Evolutionary conservation across 768 basidiomycete species (phyloP).

Genomic region (Suillus decipiens): DNA sequence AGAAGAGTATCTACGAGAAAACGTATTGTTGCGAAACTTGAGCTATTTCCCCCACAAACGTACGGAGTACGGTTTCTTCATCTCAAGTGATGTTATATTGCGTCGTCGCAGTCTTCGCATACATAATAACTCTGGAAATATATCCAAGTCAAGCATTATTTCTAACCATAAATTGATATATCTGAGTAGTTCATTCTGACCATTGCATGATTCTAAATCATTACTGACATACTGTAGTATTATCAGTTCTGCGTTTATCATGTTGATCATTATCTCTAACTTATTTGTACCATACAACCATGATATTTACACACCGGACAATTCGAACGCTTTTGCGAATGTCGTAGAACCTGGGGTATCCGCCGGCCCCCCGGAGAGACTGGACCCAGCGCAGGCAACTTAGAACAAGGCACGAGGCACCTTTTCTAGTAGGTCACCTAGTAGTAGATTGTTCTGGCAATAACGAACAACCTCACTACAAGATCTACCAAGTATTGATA

Average conservation of each 20-base stretch:
- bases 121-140: not conserved
- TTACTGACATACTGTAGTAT: not conserved
- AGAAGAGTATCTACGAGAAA: not conserved
- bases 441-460: not conserved
- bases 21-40: slow-evolving; percentile 1
- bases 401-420: not conserved
- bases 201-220: not conserved
- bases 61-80: not conserved
- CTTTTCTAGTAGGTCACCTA: not conserved
- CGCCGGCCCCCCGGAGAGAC: not conserved
- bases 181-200: too few relatives aligned
- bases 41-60: not conserved
- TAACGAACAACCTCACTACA: not conserved
- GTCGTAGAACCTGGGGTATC: too few relatives aligned
- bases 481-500: not conserved
- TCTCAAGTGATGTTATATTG: slow-evolving; percentile 2
- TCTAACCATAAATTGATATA: not conserved
- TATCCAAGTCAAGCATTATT: not conserved
- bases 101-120: not conserved
- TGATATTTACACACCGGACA: not conserved
- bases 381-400: too few relatives aligned
- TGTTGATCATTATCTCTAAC: not conserved
- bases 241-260: not conserved
- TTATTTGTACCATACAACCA: not conserved
- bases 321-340: not conserved